These are phyloP conservation scores for Pseudogymnoascus sp. DNA, from an alignment of 2,329 filamentous ascomycete species.

Conservation along the genomic window DNA sequence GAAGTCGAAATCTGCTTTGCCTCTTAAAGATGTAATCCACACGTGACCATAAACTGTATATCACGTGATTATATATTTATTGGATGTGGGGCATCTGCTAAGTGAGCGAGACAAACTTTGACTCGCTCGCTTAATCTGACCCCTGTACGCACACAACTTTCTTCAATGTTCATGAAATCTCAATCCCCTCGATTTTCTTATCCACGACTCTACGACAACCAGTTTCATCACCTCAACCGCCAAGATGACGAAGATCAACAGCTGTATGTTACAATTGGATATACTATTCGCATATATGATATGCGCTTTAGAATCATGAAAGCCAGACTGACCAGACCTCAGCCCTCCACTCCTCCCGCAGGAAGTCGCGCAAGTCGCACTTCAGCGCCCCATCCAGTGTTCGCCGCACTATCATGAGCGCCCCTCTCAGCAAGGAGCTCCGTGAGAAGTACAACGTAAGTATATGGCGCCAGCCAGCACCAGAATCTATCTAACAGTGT, in stretches of 20 bases:
- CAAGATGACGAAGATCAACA: constrained; percentile 67
- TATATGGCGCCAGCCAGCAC: constrained; percentile 13
- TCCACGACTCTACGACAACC: constrained; percentile 18
- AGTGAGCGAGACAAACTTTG: not conserved
- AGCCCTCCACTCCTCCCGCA: constrained; percentile 74
- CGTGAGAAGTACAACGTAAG: constrained; percentile 98
- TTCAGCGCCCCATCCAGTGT: constrained; percentile 91
- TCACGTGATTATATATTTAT: not conserved
- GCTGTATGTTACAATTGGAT: constrained; percentile 36
- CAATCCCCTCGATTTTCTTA: constrained; percentile 4
- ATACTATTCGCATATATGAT: not conserved
- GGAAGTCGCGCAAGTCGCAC: constrained; percentile 99
- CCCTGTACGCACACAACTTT: constrained; percentile 1
- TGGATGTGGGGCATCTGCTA: not conserved
- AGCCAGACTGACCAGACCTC: constrained; percentile 14
- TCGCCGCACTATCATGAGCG: constrained; percentile 95
- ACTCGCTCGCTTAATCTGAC: constrained; percentile 5
- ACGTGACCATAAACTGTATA: not conserved
- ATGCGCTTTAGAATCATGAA: constrained; percentile 8
- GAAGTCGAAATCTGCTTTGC: not conserved
- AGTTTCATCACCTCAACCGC: constrained; percentile 23
- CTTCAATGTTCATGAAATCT: constrained; percentile 4
- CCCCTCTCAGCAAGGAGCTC: constrained; percentile 91
- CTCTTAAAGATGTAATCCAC: not conserved
- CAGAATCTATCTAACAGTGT: constrained; percentile 11